Evolutionary conservation across 495 filamentous ascomycete genomes (phyloP).

Genomic region (Bombardia bombarda): DNA sequence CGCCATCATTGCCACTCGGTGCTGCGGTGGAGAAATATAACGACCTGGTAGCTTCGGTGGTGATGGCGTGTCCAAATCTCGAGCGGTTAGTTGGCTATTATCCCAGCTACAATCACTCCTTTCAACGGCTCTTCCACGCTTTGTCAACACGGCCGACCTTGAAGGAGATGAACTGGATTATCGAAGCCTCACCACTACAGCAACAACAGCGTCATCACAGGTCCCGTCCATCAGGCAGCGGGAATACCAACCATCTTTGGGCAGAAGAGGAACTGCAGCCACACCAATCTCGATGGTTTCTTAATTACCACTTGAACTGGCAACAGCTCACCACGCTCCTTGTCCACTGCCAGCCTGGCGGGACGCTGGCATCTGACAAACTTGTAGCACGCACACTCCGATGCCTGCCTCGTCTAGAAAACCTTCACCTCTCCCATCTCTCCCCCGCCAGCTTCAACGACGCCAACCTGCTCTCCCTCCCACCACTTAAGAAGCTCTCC

Average conservation of each 20-base stretch:
- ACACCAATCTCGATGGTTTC: slow-evolving; percentile 58
- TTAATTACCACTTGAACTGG: slow-evolving; percentile 66
- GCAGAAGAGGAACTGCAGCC: slow-evolving; percentile 48
- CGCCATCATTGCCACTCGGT: slow-evolving; percentile 54
- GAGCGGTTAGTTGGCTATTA: slow-evolving; percentile 66
- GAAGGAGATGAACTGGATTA: slow-evolving; percentile 74
- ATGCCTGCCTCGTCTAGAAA: slow-evolving; percentile 57
- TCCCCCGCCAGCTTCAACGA: slow-evolving; percentile 67
- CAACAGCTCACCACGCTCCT: slow-evolving; percentile 62
- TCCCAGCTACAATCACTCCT: slow-evolving; percentile 61
- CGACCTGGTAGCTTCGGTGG: slow-evolving; percentile 66
- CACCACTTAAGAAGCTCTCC: slow-evolving; percentile 63
- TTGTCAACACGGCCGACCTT: slow-evolving; percentile 66
- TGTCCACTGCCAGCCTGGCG: slow-evolving; percentile 58
- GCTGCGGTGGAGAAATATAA: slow-evolving; percentile 53
- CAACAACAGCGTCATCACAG: slow-evolving; percentile 28
- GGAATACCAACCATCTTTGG: slow-evolving; percentile 2
- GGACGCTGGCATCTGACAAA: slow-evolving; percentile 55
- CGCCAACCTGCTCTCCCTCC: slow-evolving; percentile 57
- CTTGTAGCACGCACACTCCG: slow-evolving; percentile 60
- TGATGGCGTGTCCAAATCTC: slow-evolving; percentile 81
- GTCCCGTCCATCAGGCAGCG: slow-evolving; percentile 1
- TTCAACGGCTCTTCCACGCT: slow-evolving; percentile 68
- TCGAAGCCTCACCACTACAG: slow-evolving; percentile 38
- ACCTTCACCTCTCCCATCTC: slow-evolving; percentile 69